Percentiles rank a stretch among this genome's conserved stretches.
These are phyloP conservation scores for Globisporangium yorkense DNA, from an alignment of 352 stramenopile genomes.

Conservation along the genomic window DNA sequence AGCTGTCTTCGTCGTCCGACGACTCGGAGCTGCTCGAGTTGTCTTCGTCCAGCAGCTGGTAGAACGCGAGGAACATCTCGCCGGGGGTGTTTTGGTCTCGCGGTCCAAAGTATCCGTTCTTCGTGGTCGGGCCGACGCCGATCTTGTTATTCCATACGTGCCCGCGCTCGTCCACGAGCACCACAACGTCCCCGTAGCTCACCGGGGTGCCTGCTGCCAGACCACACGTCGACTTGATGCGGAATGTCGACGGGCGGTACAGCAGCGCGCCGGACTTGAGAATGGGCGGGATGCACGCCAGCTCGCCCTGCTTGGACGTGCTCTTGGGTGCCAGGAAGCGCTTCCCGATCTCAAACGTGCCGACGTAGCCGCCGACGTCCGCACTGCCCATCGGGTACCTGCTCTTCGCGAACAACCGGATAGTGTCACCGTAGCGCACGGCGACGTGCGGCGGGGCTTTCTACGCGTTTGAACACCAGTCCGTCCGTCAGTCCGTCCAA, in stretches of 20 bases:
- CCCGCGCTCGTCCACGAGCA: constrained; percentile 60
- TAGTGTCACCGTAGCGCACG: constrained; percentile 61
- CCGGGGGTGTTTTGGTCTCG: constrained; percentile 62
- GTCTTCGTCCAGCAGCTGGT: constrained; percentile 42
- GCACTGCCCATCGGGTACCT: constrained; percentile 28
- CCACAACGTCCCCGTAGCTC: constrained; percentile 77
- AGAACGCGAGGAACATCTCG: constrained; percentile 80
- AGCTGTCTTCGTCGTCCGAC: constrained; percentile 55
- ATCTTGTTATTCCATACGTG: constrained; percentile 88
- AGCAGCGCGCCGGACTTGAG: constrained; percentile 22
- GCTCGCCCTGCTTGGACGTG: constrained; percentile 52
- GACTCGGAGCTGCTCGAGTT: constrained; percentile 43
- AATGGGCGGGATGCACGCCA: constrained; percentile 63
- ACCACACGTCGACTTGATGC: constrained; percentile 62
- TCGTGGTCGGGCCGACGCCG: constrained; percentile 60
- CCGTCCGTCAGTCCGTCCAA: not conserved
- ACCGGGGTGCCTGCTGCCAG: constrained; percentile 51
- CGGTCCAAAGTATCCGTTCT: constrained; percentile 74
- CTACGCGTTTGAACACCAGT: constrained; percentile 17
- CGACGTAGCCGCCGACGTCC: constrained; percentile 50
- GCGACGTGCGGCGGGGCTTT: constrained; percentile 55
- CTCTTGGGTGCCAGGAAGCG: constrained; percentile 57
- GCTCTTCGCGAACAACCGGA: constrained; percentile 60
- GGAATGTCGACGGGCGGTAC: constrained; percentile 55
- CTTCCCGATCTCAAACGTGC: constrained; percentile 60